Percentiles rank a stretch among this genome's conserved stretches.
Conservation (phyloP, 2,329 filamentous ascomycete genomes). For the Davidsoniella virescens region DNA sequence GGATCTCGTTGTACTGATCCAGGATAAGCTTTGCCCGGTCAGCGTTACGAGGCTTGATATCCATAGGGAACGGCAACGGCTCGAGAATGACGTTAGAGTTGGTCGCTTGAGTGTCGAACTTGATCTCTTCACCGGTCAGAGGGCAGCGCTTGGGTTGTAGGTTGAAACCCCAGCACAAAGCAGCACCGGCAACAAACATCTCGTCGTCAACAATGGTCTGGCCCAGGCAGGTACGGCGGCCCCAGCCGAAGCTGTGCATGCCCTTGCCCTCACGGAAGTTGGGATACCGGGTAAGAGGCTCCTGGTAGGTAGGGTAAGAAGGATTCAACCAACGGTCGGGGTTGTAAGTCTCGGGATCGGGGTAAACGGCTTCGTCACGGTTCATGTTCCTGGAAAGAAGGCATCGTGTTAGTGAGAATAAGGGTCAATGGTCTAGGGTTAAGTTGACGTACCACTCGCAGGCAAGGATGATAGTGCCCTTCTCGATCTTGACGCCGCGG, state of each 20-base stretch:
- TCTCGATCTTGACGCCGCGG: conserved; percentile 30
- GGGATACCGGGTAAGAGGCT: conserved; percentile 45
- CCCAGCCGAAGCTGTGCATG: conserved; percentile 50
- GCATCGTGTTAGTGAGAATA: background rate
- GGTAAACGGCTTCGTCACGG: conserved; percentile 41
- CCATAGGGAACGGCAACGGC: conserved; percentile 30
- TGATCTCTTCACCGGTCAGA: conserved; percentile 25
- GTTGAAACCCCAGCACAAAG: conserved; percentile 33
- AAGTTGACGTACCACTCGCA: conserved; percentile 29
- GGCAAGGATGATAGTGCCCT: conserved; percentile 32
- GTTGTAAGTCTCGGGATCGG: conserved; percentile 44
- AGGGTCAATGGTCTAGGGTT: background rate
- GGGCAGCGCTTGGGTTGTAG: conserved; percentile 26
- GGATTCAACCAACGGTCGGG: conserved; percentile 47
- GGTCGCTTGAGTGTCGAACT: conserved; percentile 33
- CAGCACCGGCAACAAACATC: conserved; percentile 33
- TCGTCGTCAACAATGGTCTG: conserved; percentile 47
- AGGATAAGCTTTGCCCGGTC: conserved; percentile 24
- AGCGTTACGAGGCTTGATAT: conserved; percentile 26
- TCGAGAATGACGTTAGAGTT: conserved; percentile 38
- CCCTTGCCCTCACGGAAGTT: conserved; percentile 40
- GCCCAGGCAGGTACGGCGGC: conserved; percentile 44
- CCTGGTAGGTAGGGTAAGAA: conserved; percentile 48
- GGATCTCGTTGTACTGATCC: conserved; percentile 21
- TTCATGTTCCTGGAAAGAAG: conserved; percentile 32